A percentile compares a stretch with the other conserved stretches of the same genome.
Evolutionary conservation across 2,329 filamentous ascomycete genomes (phyloP).

Genomic region (Fusarium sp.): DNA sequence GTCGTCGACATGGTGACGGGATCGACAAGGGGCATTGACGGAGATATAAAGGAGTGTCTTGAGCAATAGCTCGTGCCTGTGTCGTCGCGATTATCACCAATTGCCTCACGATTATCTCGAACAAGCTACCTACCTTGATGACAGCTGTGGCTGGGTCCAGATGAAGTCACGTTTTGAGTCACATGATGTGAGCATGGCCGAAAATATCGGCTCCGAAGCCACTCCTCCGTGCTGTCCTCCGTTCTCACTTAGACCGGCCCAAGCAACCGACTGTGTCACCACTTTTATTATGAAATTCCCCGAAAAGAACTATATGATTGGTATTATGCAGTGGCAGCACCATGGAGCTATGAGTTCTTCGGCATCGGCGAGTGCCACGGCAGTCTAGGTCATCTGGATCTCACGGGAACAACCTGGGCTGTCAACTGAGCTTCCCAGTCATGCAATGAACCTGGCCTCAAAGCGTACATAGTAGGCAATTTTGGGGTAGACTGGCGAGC

Average conservation of each 20-base stretch:
- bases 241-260: not conserved
- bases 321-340: conserved; percentile 1
- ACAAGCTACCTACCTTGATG: conserved; percentile 29
- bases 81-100: conserved; percentile 28
- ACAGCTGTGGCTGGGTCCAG: conserved; percentile 29
- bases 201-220: conserved; percentile 29
- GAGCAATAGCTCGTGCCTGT: conserved; percentile 34
- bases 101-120: conserved; percentile 19
- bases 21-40: conserved; percentile 50
- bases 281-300: conserved; percentile 16
- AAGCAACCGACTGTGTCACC: conserved; percentile 7
- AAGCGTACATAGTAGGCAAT: conserved; percentile 4
- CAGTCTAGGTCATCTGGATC: conserved; percentile 31
- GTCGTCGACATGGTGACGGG: conserved; percentile 54
- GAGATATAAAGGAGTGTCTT: conserved; percentile 29
- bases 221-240: conserved; percentile 6
- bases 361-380: conserved; percentile 28
- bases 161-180: conserved; percentile 33
- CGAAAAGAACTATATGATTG: conserved; percentile 3
- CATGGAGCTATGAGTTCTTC: conserved; percentile 4
- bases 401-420: conserved; percentile 37
- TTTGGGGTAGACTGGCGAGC: conserved; percentile 31
- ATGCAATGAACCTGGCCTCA: conserved; percentile 10
- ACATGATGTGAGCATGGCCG: conserved; percentile 24
- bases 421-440: conserved; percentile 24